Base-by-base conservation (phyloP, 495 filamentous ascomycete species). In the Pseudoneurospora amorphoporcata region DNA sequence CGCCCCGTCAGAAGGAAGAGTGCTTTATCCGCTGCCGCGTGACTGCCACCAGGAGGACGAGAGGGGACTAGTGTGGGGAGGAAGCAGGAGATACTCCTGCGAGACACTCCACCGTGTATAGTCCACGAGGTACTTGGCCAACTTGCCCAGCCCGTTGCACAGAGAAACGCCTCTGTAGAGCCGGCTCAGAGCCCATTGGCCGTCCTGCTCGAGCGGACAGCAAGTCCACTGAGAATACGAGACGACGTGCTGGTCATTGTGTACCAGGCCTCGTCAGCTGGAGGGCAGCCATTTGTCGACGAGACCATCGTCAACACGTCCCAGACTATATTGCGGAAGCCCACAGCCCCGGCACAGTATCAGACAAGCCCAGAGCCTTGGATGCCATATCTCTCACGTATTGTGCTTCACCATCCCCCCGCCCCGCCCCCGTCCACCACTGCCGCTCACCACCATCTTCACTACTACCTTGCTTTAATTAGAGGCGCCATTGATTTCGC, bases 21-120 rank as follows among this genome's bases (percentile, higher is more conserved):
- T 83, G 81, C 83, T 76, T 79, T 81, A 83, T 81, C 83, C 83
- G 82, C 79, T 80, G 78, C 77, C 81, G 82, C 80, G 79, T 83
- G 82, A 84, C 83, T 76, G 53, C 53, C 53, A 65, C 53, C 53
- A 61, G 53, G 53, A 65, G 32, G 29, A 65, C 53, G 29, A 65
- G 53, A 65, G 53, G 53, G 23, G 53, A 65, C 32, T 65, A 65
- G 53, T 65, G 53, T 65, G 53, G 53, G 14, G 29, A 65, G 53
- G 14, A 61, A 61, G 53, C 35, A 65, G 53, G 78, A 75, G 74
- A 75, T 53, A 39, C 76, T 70, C 75, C 73, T 76, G 71, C 81
- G 70, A 74, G 76, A 74, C 72, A 77, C 78, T 70, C 74, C 75
- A 79, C 73, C 72, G 79, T 77, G 78, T 79, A 78, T 79, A 77